phyloP scores from a whole-genome alignment of 139 green algal genomes.

The Coelastrella sp. region DNA sequence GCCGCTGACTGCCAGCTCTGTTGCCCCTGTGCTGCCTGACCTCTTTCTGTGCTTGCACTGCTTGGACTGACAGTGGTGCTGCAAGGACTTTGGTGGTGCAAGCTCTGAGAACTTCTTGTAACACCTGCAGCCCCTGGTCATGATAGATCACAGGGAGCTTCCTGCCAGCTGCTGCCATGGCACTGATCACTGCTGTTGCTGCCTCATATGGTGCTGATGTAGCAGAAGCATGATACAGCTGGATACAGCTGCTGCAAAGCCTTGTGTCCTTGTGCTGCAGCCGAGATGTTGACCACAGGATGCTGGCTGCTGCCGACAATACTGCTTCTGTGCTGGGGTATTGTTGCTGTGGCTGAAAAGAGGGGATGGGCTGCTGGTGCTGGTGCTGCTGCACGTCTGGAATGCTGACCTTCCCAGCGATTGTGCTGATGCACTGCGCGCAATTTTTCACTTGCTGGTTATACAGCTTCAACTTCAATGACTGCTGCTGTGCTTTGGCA shows the following conservation, averaged over 20 bases:
- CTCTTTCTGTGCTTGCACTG: background rate
- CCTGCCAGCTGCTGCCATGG: slow-evolving; percentile 25
- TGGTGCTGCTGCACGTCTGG: background rate
- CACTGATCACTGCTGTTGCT: slow-evolving; percentile 3
- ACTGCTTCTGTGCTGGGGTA: background rate
- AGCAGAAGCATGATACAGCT: background rate
- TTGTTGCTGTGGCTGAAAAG: slow-evolving; percentile 11
- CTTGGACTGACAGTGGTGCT: background rate
- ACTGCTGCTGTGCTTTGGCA: background rate
- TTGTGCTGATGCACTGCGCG: background rate
- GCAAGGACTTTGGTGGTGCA: slow-evolving; percentile 9
- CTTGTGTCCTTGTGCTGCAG: slow-evolving; percentile 8
- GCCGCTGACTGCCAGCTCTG: background rate
- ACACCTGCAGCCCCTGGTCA: background rate
- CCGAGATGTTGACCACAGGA: slow-evolving; percentile 7
- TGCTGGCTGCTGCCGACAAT: background rate
- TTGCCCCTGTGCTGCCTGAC: background rate
- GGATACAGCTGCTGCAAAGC: slow-evolving; percentile 5
- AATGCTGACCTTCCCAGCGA: background rate
- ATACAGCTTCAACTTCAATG: background rate
- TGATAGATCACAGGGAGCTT: background rate
- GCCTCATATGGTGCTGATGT: background rate
- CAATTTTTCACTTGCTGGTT: background rate
- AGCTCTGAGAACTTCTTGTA: slow-evolving; percentile 18
- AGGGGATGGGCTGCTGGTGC: background rate